Evolutionary conservation across 2,329 filamentous ascomycete species (phyloP).

Genomic region (Penicillium sp.): DNA sequence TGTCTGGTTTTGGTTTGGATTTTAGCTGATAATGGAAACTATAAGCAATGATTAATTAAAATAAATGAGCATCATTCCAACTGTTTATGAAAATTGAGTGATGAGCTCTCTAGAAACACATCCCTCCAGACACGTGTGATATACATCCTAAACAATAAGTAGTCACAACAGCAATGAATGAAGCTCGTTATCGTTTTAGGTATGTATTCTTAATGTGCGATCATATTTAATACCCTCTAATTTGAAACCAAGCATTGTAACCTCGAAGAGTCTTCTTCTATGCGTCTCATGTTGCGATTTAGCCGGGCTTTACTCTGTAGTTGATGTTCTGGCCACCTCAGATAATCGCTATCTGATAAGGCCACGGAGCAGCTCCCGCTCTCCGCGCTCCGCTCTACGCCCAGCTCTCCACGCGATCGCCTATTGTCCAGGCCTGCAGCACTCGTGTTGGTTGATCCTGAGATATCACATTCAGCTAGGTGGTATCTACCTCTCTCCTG

Average conservation of each 20-base stretch:
- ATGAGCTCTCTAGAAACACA: neutral
- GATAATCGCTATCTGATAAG: constrained; percentile 30
- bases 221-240: too few species aligned
- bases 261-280: too few species aligned
- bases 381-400: constrained; percentile 13
- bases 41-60: neutral
- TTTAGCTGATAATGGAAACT: neutral
- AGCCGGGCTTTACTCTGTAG: too few species aligned
- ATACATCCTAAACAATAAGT: too few species aligned
- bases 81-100: neutral
- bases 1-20: neutral
- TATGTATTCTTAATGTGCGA: too few species aligned
- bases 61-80: neutral
- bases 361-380: constrained; percentile 32
- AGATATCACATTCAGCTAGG: neutral
- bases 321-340: too few species aligned
- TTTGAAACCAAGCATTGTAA: too few species aligned
- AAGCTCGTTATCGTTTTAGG: too few species aligned
- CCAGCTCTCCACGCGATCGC: constrained; percentile 10
- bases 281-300: neutral
- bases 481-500: neutral
- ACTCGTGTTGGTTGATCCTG: neutral
- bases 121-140: too few species aligned
- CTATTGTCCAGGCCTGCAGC: neutral
- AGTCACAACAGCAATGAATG: too few species aligned